Base-by-base conservation (phyloP, 331 rosid species). In the Rhamnella rubrinervis region DNA sequence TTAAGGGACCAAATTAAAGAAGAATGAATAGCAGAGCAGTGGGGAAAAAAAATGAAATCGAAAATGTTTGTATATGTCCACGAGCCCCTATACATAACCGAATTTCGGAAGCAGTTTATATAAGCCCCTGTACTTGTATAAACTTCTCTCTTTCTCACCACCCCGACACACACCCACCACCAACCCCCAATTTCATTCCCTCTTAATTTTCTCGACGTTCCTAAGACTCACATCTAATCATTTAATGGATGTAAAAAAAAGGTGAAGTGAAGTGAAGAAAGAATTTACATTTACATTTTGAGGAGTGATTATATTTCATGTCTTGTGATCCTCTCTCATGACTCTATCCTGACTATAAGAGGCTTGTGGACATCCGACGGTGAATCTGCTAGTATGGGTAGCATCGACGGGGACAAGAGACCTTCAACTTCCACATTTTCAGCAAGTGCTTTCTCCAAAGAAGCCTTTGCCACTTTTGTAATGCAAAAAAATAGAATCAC, bases 391-490 rank as follows among this genome's bases (percentile, higher is more conserved):
- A 47, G 20, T 61, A 65, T 39, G 17, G 83, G 80, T 41, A 71
- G 79, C 69, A 62, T 67, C 21, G 79, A 53, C 4, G 75, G 73
- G 4, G 67, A 66, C 26, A 67, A 51, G 46, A 20, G 61, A 68
- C 66, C 71, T 49, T 74, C 81, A 7, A 72, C 18, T 21, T 75
- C 78, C 28, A 66, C 61, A 57, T 82, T 62, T 58, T 78, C 82
- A n/a, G 80, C 79, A 44, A 69, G 52, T 39, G 83, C 82, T 73
- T 80, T 78, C 41, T 80, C 80, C 28, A 82, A 47, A 25, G 83
- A 73, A 69, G 76, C 85, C 71, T 73, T 81, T 7, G 85, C 81
- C 50, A 83, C 78, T 80, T 55, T 83, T 61, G 82, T 73, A 55
- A 81, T 68, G 70, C 72, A 77, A 74, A 52, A 46, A 47, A 72